A percentile compares a stretch with the other conserved stretches of the same genome.
These are phyloP conservation scores for Pistacia vera DNA, from an alignment of 345 rosid species.

Conservation along the genomic window DNA sequence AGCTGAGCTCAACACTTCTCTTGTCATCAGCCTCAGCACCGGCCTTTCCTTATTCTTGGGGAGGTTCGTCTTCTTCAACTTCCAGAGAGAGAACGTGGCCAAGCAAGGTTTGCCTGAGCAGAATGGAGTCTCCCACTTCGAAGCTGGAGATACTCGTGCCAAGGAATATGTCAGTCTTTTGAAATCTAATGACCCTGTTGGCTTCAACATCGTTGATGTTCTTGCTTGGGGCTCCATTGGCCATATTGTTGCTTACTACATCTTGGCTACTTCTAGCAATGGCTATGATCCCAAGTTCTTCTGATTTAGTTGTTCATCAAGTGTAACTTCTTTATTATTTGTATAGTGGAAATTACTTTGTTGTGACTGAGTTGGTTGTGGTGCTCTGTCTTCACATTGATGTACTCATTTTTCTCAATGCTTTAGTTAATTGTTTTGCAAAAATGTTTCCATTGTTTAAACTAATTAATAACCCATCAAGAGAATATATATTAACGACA, in stretches of 20 bases:
- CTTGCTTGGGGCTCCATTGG: slow-evolving; percentile 99
- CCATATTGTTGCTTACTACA: slow-evolving; percentile 94
- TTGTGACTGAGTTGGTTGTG: background rate
- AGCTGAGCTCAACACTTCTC: slow-evolving; percentile 73
- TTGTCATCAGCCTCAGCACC: slow-evolving; percentile 95
- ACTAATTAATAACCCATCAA: no score
- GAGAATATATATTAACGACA: no score
- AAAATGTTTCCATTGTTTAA: no score
- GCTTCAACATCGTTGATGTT: slow-evolving; percentile 95
- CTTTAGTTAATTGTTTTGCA: background rate
- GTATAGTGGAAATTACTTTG: background rate
- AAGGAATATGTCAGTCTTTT: slow-evolving; percentile 91
- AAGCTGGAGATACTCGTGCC: slow-evolving; percentile 92
- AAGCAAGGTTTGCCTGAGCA: slow-evolving; percentile 95
- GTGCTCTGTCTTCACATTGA: background rate
- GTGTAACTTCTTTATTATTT: background rate
- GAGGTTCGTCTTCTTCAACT: slow-evolving; percentile 96
- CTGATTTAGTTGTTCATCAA: slow-evolving; percentile 14
- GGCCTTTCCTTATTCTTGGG: slow-evolving; percentile 95
- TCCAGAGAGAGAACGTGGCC: slow-evolving; percentile 96
- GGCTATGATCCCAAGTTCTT: slow-evolving; percentile 93
- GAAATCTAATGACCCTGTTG: slow-evolving; percentile 94
- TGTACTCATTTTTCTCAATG: background rate
- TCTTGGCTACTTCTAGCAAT: slow-evolving; percentile 95
- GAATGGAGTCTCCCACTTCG: slow-evolving; percentile 90